phyloP scores from a whole-genome alignment of 2,329 filamentous ascomycete species.

The Penicillium crustosum region DNA sequence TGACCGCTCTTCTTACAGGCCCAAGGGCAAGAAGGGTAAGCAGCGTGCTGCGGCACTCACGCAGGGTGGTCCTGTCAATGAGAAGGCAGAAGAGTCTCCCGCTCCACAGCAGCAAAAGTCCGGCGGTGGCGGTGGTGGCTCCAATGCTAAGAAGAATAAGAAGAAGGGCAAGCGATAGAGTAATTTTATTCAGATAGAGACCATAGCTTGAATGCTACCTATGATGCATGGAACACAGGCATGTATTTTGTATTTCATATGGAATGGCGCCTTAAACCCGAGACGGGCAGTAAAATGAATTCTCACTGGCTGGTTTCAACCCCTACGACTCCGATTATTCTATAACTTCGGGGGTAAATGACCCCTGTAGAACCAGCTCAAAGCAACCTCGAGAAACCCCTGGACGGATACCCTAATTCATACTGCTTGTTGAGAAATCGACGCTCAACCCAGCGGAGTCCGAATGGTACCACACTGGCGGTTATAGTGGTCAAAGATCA shows the following conservation, averaged over 20 bases:
- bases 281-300: neutral
- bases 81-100: conserved; percentile 61
- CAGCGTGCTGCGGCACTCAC: conserved; percentile 75
- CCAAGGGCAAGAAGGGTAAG: conserved; percentile 90
- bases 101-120: conserved; percentile 35
- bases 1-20: conserved; percentile 83
- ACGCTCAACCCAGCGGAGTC: conserved; percentile 31
- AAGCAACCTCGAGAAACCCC: neutral
- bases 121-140: conserved; percentile 35
- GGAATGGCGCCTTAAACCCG: neutral
- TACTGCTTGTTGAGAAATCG: neutral
- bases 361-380: neutral
- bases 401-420: no score
- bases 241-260: neutral
- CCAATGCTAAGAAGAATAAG: conserved; percentile 49
- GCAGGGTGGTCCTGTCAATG: conserved; percentile 78
- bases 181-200: neutral
- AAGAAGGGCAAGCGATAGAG: conserved; percentile 52
- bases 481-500: conserved; percentile 40
- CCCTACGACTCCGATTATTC: neutral
- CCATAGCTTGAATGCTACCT: conserved; percentile 12
- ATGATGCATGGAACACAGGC: neutral
- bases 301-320: neutral
- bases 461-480: conserved; percentile 38
- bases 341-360: no score